Conservation (phyloP, 2,329 filamentous ascomycete genomes). For the Pseudogymnoascus sp. region DNA sequence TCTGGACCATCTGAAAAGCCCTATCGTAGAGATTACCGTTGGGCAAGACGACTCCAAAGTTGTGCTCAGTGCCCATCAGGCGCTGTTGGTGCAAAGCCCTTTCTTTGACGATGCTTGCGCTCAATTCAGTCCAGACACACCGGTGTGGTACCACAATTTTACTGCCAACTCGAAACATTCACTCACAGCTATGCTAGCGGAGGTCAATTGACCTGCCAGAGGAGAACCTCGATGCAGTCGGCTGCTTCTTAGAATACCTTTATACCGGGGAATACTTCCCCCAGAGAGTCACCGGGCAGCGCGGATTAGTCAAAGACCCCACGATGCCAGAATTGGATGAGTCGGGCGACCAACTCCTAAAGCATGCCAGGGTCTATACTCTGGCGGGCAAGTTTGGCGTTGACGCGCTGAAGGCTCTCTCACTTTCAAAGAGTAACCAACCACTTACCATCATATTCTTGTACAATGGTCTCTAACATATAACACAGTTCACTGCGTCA, state of each 20-base stretch:
- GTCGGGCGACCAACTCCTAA: constrained; percentile 73
- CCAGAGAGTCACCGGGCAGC: constrained; percentile 51
- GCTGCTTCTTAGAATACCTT: constrained; percentile 73
- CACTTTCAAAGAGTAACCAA: constrained; percentile 61
- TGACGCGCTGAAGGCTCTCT: constrained; percentile 60
- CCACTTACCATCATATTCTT: not conserved
- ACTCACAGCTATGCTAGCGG: constrained; percentile 31
- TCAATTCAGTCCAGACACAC: constrained; percentile 49
- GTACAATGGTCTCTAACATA: not conserved
- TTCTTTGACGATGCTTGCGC: constrained; percentile 59
- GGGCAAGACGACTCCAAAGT: constrained; percentile 51
- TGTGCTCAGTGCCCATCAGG: constrained; percentile 70
- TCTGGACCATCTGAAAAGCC: constrained; percentile 56
- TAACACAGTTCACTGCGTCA: constrained; percentile 64
- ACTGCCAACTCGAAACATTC: not conserved
- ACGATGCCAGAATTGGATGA: constrained; percentile 59
- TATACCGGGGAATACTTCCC: constrained; percentile 88
- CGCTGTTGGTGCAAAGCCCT: constrained; percentile 63
- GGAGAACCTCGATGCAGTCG: constrained; percentile 64
- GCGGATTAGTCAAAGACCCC: constrained; percentile 61
- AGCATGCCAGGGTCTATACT: constrained; percentile 84
- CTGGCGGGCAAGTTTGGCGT: constrained; percentile 72
- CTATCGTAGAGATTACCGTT: constrained; percentile 59
- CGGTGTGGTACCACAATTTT: not conserved
- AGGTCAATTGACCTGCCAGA: constrained; percentile 59